Percentiles rank a stretch among this genome's conserved stretches.
Evolutionary conservation across 2,329 filamentous ascomycete species (phyloP).

Genomic region (Alternaria sp.): DNA sequence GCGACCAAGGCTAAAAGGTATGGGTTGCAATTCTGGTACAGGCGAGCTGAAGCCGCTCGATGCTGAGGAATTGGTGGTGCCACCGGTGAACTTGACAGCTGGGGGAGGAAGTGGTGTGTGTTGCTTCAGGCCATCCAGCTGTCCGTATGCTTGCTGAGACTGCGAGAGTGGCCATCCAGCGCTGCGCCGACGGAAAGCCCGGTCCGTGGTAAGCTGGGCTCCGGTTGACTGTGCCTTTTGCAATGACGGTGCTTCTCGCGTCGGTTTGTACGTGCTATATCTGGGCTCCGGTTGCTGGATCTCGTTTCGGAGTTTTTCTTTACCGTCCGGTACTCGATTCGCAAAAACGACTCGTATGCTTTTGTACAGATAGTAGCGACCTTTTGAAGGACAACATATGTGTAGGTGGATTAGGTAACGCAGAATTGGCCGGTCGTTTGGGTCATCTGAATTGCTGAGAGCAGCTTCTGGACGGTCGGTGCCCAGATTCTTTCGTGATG

Average conservation of each 20-base stretch:
- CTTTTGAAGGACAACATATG: slow-evolving; percentile 85
- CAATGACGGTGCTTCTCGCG: slow-evolving; percentile 50
- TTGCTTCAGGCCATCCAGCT: slow-evolving; percentile 32
- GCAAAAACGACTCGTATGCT: slow-evolving; percentile 94
- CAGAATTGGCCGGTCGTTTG: slow-evolving; percentile 73
- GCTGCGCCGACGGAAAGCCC: slow-evolving; percentile 42
- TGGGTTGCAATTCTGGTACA: slow-evolving; percentile 56
- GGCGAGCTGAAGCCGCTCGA: slow-evolving; percentile 32
- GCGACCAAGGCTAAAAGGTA: slow-evolving; percentile 59
- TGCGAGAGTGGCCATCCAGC: slow-evolving; percentile 40
- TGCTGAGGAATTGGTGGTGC: slow-evolving; percentile 32
- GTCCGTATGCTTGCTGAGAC: slow-evolving; percentile 40
- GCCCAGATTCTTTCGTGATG: slow-evolving; percentile 56
- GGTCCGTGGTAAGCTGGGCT: slow-evolving; percentile 35
- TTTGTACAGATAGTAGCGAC: slow-evolving; percentile 89
- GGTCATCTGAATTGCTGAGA: slow-evolving; percentile 59
- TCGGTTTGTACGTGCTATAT: slow-evolving; percentile 83
- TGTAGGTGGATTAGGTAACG: slow-evolving; percentile 92
- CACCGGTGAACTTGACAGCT: slow-evolving; percentile 43
- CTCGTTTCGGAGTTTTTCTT: slow-evolving; percentile 90
- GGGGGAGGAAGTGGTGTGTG: slow-evolving; percentile 43
- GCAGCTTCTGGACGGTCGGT: slow-evolving; percentile 63
- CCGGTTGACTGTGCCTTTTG: slow-evolving; percentile 33
- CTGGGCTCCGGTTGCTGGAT: slow-evolving; percentile 87
- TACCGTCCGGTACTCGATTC: slow-evolving; percentile 93